A percentile compares a stretch with the other conserved stretches of the same genome.
These are phyloP conservation scores for Tilletia indica DNA, from an alignment of 1,284 basidiomycete species.

Conservation along the genomic window DNA sequence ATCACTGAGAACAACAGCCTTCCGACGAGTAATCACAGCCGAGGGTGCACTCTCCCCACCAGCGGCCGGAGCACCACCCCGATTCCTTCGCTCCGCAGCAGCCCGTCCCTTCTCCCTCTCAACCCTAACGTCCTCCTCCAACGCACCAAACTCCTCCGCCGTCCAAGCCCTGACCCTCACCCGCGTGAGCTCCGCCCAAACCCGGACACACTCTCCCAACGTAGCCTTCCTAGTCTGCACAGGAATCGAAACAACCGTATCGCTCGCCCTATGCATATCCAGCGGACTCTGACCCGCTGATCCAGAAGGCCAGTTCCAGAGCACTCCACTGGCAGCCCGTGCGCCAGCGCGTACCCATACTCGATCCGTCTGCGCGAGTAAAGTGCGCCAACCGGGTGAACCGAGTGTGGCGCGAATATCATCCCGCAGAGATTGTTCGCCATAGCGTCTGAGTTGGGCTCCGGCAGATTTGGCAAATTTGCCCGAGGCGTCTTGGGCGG, in stretches of 20 bases:
- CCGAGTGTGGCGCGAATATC: slow-evolving; percentile 60
- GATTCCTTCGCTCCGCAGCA: slow-evolving; percentile 27
- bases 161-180: slow-evolving; percentile 83
- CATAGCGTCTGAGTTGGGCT: slow-evolving; percentile 88
- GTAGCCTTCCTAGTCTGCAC: slow-evolving; percentile 64
- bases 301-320: slow-evolving; percentile 63
- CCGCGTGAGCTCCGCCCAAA: slow-evolving; percentile 79
- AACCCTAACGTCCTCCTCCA: slow-evolving; percentile 35
- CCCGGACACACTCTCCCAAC: slow-evolving; percentile 82
- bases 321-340: slow-evolving; percentile 45
- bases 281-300: slow-evolving; percentile 50
- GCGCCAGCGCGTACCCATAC: slow-evolving; percentile 50
- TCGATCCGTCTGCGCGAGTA: slow-evolving; percentile 45
- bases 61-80: slow-evolving; percentile 19
- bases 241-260: slow-evolving; percentile 53
- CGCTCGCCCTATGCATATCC: slow-evolving; percentile 48
- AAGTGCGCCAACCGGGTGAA: slow-evolving; percentile 41
- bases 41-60: slow-evolving; percentile 24
- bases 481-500: slow-evolving; percentile 78
- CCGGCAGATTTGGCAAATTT: slow-evolving; percentile 95
- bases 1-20: slow-evolving; percentile 3
- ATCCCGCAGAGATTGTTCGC: slow-evolving; percentile 85
- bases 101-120: slow-evolving; percentile 26
- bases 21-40: neutral
- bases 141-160: slow-evolving; percentile 73